Evolutionary conservation across 2,329 filamentous ascomycete genomes (phyloP), one percentile per base, ranked within the genome.

Genomic region (Colletotrichum sublineola): DNA sequence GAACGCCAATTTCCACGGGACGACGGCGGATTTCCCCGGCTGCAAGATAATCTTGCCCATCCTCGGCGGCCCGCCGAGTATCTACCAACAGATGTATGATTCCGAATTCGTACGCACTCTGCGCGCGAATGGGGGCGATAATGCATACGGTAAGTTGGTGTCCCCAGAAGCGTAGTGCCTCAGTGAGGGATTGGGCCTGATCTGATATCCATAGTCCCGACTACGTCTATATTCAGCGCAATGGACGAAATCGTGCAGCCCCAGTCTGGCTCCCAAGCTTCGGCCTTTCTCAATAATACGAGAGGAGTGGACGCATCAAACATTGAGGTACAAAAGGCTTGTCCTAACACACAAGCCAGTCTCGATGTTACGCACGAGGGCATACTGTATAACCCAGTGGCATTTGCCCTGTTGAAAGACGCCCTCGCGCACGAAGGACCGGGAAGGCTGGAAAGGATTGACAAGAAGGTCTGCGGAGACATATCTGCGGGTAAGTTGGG

Each of bases 221-320:
- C 87, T 0, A 89, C 88, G 0, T 86, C 82, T 0, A 79, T 90
- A 53, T 89, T 86, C 78, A 86, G 84, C 1, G 78, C 80, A 20
- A 79, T 82, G 38, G 87, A 89, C 73, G 83, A 89, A 73, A 81
- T 89, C 58, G 86, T 89, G 1, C 78, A 88, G 76, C 87, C 86
- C 0, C 84, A 87, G 77, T 75, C 75, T 24, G 87, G 86, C 2
- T 78, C 78, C 0, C 75, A 77, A 2, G 87, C 87, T 0, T 89
- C 87, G 0, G 86, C 83, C 0, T 83, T 79, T 66, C 76, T 86
- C 3, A 67, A 79, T 31, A 83, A 87, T 60, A 78, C 75, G 1
- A 80, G 81, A 5, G 78, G 77, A 7, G 83, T 87, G 3, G 86
- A 76, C 5, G 85, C 86, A 0, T 83, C 84, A 1, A 89, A 89